Base-by-base conservation (phyloP, 257 asterid genomes). In the Forsythia viridissima region DNA sequence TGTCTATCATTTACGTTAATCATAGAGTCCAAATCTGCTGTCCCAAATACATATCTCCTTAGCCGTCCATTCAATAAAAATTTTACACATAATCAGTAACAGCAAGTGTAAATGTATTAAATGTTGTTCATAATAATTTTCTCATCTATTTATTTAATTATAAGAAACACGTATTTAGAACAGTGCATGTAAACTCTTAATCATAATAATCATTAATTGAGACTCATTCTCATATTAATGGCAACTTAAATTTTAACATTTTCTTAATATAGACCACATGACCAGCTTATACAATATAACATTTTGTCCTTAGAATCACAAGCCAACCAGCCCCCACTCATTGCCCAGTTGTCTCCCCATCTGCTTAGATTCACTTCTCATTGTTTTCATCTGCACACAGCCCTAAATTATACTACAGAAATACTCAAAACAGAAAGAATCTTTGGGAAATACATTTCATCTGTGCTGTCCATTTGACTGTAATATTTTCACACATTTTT, bases 331-430 rank as follows among this genome's bases (percentile, higher is more conserved):
- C 76, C 85, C 77, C 82, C 48, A 79, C 76, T 70, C 81, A 78
- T 34, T 84, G 82, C 85, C 79, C 55, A 63, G 85, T 76, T 86
- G 85, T 86, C 90, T 79, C 51, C 40, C 71, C 74, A 76, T 70
- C 77, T 37, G 41, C 79, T 73, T 79, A 63, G 81, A 81, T 81
- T 80, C 82, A 80, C 24, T 80, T 66, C 61, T 30, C 73, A 6
- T 74, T 84, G 83, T 80, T 85, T 80, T 77, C 83, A 77, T 77
- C 83, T 82, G 51, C 81, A 40, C 71, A 73, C 20, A 61, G 69
- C 65, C 51, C 70, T 52, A 43, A 9, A 63, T 21, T 63, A 13
- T 13, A 30, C 18, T 37, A 12, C 57, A 12, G 21, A 67, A 5
- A 34, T 21, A 18, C 6, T 48, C 37, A 51, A 6, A n/a, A 18